These are phyloP conservation scores for Psophocarpus tetragonolobus DNA, from an alignment of 306 rosid species.

Conservation along the genomic window DNA sequence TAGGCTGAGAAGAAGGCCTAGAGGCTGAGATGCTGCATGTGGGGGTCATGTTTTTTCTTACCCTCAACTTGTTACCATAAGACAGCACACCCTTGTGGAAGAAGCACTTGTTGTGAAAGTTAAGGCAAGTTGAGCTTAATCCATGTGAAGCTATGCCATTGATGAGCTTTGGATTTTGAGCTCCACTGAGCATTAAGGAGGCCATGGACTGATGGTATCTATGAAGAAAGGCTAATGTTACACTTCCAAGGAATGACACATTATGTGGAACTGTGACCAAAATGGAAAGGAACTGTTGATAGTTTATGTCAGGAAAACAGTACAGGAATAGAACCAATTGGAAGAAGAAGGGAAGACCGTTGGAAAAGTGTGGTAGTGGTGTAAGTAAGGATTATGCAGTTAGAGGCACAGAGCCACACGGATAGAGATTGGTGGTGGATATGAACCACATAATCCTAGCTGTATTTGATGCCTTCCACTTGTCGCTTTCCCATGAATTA, in stretches of 20 bases:
- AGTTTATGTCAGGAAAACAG: neutral
- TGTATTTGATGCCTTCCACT: neutral
- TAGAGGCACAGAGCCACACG: constrained; percentile 23
- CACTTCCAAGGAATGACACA: neutral
- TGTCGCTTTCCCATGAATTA: neutral
- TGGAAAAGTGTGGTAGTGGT: constrained; percentile 2
- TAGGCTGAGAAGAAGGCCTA: constrained; percentile 1
- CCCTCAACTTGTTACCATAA: constrained; percentile 25
- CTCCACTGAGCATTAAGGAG: constrained; percentile 42
- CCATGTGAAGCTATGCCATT: constrained; percentile 27
- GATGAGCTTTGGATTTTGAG: constrained; percentile 52
- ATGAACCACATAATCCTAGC: constrained; percentile 24
- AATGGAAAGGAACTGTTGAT: neutral
- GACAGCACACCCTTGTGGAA: constrained; percentile 43
- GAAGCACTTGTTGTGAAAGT: constrained; percentile 4
- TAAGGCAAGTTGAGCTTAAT: constrained; percentile 40
- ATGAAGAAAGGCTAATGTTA: neutral
- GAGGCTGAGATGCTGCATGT: neutral
- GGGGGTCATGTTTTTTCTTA: neutral
- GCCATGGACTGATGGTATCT: constrained; percentile 39
- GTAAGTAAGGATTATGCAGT: neutral
- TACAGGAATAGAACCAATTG: neutral
- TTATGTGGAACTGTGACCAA: neutral
- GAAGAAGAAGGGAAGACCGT: neutral
- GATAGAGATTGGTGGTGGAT: neutral